These are phyloP conservation scores for Oryza longistaminata DNA, from an alignment of 176 grass and related monocot genomes.

Conservation along the genomic window DNA sequence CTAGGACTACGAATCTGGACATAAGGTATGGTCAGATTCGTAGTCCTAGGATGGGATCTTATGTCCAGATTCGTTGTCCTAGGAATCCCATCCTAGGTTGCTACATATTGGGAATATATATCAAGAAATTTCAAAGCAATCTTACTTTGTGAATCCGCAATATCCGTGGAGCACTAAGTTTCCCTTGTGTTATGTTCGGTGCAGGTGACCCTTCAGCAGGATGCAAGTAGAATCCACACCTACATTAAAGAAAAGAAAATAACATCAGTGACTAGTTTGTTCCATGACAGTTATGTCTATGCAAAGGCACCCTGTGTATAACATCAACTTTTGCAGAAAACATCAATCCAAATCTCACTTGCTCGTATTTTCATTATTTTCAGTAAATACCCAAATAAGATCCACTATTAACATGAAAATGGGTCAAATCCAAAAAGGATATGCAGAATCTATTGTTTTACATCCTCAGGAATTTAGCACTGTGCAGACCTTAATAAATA, in stretches of 20 bases:
- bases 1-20: too few relatives aligned
- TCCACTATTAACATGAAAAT: background rate
- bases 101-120: background rate
- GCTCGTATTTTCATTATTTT: background rate
- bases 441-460: background rate
- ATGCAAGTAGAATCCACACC: slow-evolving; percentile 96
- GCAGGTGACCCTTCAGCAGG: slow-evolving; percentile 81
- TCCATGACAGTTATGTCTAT: background rate
- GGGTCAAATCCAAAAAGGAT: background rate
- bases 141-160: slow-evolving; percentile 94
- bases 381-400: background rate
- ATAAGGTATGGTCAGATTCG: too few relatives aligned
- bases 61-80: too few relatives aligned
- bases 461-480: background rate
- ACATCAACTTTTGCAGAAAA: background rate
- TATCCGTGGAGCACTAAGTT: slow-evolving; percentile 91
- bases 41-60: too few relatives aligned
- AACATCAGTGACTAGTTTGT: slow-evolving; percentile 13
- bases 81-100: too few relatives aligned
- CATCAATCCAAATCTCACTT: background rate
- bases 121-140: slow-evolving; percentile 34
- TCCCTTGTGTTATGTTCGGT: slow-evolving; percentile 81
- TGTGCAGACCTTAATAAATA: background rate
- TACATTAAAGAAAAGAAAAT: slow-evolving; percentile 46
- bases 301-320: background rate